Percentiles rank a stretch among this genome's conserved stretches.
Evolutionary conservation across 495 filamentous ascomycete species (phyloP).

Genomic region (Terfezia claveryi): DNA sequence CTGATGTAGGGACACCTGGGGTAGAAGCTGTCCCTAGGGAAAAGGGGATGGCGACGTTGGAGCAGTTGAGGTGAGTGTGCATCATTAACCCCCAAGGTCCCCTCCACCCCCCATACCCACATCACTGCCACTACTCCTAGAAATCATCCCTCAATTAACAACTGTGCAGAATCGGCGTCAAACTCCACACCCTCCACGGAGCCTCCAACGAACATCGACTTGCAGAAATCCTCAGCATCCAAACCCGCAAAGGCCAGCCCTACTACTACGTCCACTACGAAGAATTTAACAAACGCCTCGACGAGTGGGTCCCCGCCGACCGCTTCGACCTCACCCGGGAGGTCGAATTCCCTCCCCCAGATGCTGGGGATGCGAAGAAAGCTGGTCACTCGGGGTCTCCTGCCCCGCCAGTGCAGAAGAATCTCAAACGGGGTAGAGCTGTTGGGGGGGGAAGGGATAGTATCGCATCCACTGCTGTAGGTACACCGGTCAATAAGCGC

Average conservation of each 20-base stretch:
- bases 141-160: slow-evolving; percentile 14
- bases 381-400: slow-evolving; percentile 22
- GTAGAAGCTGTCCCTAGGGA: slow-evolving; percentile 19
- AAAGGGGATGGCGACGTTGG: slow-evolving; percentile 57
- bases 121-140: slow-evolving; percentile 26
- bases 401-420: slow-evolving; percentile 22
- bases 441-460: background rate
- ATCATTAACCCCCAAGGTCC: background rate
- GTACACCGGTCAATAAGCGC: background rate
- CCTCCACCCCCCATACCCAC: slow-evolving; percentile 29
- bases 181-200: slow-evolving; percentile 22
- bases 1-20: slow-evolving; percentile 5
- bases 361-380: slow-evolving; percentile 42
- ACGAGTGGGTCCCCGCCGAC: slow-evolving; percentile 74
- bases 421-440: background rate
- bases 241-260: slow-evolving; percentile 58
- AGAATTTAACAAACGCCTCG: slow-evolving; percentile 97
- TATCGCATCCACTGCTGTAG: background rate
- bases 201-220: slow-evolving; percentile 48
- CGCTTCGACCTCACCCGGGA: slow-evolving; percentile 62
- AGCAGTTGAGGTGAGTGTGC: slow-evolving; percentile 42
- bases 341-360: slow-evolving; percentile 57
- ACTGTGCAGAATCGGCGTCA: slow-evolving; percentile 41
- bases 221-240: slow-evolving; percentile 81
- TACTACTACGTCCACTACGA: slow-evolving; percentile 95